phyloP scores from a whole-genome alignment of 345 rosid species.

The Noccaea bulbosa region DNA sequence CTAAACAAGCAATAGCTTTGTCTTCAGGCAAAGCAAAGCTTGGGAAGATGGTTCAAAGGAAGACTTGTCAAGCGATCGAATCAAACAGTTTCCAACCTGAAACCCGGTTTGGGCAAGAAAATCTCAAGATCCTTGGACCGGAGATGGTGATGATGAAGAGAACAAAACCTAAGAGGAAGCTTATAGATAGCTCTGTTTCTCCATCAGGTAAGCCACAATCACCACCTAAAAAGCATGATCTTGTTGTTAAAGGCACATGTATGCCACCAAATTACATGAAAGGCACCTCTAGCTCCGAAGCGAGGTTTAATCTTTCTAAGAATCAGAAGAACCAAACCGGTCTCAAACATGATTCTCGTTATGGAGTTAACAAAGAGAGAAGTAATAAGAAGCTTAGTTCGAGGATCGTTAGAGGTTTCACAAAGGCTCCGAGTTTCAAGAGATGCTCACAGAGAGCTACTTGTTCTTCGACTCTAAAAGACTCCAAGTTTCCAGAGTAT shows the following conservation, averaged over 20 bases:
- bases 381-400: constrained; percentile 52
- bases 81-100: constrained; percentile 54
- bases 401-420: constrained; percentile 61
- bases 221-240: constrained; percentile 43
- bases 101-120: constrained; percentile 53
- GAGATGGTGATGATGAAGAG: constrained; percentile 84
- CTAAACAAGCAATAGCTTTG: constrained; percentile 43
- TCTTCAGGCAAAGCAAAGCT: constrained; percentile 40
- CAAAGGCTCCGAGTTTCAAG: constrained; percentile 73
- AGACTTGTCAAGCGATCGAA: constrained; percentile 60
- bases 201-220: constrained; percentile 51
- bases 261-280: constrained; percentile 86
- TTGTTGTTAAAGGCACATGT: constrained; percentile 38
- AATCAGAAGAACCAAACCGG: constrained; percentile 40
- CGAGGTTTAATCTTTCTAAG: constrained; percentile 51
- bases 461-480: constrained; percentile 90
- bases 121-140: constrained; percentile 61
- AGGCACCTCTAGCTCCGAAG: constrained; percentile 81
- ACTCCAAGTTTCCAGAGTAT: constrained; percentile 72
- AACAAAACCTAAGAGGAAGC: constrained; percentile 61
- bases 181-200: constrained; percentile 45
- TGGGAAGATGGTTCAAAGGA: constrained; percentile 78
- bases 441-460: constrained; percentile 66
- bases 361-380: constrained; percentile 45
- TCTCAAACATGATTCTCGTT: constrained; percentile 45